Conservation (phyloP, 441 rosid genomes). For the Euphorbia celastroides region DNA sequence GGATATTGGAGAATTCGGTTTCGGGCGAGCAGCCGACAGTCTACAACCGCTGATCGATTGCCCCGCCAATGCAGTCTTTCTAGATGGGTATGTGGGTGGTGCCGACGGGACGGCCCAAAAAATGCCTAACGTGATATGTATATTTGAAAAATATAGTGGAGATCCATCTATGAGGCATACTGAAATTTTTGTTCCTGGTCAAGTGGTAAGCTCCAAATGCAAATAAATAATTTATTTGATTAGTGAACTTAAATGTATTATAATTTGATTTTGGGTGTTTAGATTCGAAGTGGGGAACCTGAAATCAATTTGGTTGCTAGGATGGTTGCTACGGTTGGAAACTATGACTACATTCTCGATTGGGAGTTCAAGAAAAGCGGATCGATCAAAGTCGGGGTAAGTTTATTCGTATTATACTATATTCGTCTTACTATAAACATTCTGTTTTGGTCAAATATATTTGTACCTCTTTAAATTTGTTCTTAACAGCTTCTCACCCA, state of each 20-base stretch:
- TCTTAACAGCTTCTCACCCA: too few species aligned
- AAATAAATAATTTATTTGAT: neutral
- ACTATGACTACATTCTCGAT: slow-evolving; percentile 68
- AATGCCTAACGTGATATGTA: slow-evolving; percentile 45
- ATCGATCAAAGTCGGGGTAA: slow-evolving; percentile 60
- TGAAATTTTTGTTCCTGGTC: slow-evolving; percentile 70
- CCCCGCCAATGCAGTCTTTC: slow-evolving; percentile 45
- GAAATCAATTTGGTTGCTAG: slow-evolving; percentile 63
- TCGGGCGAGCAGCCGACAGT: slow-evolving; percentile 50
- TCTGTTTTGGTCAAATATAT: too few species aligned
- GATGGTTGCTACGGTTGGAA: slow-evolving; percentile 76
- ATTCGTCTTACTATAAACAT: too few species aligned
- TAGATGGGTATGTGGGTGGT: slow-evolving; percentile 56
- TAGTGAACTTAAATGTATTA: neutral
- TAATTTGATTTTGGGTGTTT: slow-evolving; percentile 9
- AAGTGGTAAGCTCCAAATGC: slow-evolving; percentile 43
- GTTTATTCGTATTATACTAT: neutral
- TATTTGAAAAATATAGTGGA: slow-evolving; percentile 60
- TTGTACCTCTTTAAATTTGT: too few species aligned
- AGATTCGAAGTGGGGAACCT: slow-evolving; percentile 58
- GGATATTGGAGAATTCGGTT: slow-evolving; percentile 77
- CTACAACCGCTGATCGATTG: slow-evolving; percentile 60
- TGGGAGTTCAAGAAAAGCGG: slow-evolving; percentile 78
- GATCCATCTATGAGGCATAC: slow-evolving; percentile 64
- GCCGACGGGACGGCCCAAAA: slow-evolving; percentile 57